Conservation (phyloP, 352 stramenopile genomes). For the Phytopythium vexans region DNA sequence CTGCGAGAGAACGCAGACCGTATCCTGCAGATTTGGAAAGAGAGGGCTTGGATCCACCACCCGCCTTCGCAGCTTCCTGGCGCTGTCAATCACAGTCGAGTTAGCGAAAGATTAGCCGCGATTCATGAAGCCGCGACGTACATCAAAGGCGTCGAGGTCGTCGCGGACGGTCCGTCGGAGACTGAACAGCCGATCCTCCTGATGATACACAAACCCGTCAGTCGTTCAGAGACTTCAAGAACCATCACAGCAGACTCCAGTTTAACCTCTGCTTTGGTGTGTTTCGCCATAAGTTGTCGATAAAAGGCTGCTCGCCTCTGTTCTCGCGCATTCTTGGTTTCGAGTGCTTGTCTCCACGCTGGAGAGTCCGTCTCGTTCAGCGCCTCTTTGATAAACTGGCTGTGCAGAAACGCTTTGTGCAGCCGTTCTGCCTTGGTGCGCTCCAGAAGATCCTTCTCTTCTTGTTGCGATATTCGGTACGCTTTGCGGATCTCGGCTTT, state of each 20-base stretch:
- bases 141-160: slow-evolving; percentile 64
- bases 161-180: slow-evolving; percentile 43
- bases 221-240: not conserved
- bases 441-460: slow-evolving; percentile 40
- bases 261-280: slow-evolving; percentile 31
- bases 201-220: not conserved
- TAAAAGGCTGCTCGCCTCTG: slow-evolving; percentile 53
- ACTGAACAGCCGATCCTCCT: slow-evolving; percentile 50
- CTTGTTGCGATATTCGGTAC: slow-evolving; percentile 25
- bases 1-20: slow-evolving; percentile 59
- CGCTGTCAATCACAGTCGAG: not conserved
- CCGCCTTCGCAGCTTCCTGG: not conserved
- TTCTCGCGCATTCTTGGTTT: slow-evolving; percentile 62
- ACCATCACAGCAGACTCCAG: not conserved
- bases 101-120: not conserved
- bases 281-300: slow-evolving; percentile 44
- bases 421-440: slow-evolving; percentile 64
- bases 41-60: slow-evolving; percentile 9
- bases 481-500: slow-evolving; percentile 22
- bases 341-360: slow-evolving; percentile 51
- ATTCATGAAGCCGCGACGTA: slow-evolving; percentile 6
- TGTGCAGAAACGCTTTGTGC: slow-evolving; percentile 65
- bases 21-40: slow-evolving; percentile 58
- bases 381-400: slow-evolving; percentile 67
- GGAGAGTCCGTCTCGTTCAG: slow-evolving; percentile 69